Conservation (phyloP, 495 filamentous ascomycete species). For the Talaromyces stipitatus region DNA sequence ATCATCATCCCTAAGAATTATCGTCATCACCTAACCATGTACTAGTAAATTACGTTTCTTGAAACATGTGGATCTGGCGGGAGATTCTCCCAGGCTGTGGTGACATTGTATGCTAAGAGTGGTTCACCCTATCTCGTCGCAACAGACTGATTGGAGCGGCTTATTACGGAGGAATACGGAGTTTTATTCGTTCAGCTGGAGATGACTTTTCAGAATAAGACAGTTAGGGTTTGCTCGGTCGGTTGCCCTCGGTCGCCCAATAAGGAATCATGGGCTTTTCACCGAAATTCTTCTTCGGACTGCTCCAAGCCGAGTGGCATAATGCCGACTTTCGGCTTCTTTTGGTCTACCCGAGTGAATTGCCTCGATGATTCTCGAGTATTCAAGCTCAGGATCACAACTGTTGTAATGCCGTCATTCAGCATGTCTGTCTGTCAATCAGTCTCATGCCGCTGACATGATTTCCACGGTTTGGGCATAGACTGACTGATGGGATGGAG, state of each 20-base stretch:
- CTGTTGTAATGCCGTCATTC: not conserved
- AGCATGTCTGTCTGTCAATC: not conserved
- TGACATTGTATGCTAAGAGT: not conserved
- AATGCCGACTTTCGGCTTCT: not conserved
- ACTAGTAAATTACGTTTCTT: conserved; percentile 3
- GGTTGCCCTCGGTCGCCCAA: not conserved
- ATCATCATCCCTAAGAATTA: conserved; percentile 33
- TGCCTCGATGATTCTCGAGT: too few relatives aligned
- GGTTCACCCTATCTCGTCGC: not conserved
- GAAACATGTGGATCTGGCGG: conserved; percentile 8
- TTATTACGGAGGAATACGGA: not conserved
- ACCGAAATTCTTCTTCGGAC: not conserved
- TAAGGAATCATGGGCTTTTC: not conserved
- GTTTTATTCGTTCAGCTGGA: not conserved
- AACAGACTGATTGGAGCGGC: not conserved
- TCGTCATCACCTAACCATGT: conserved; percentile 23
- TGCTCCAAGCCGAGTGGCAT: not conserved
- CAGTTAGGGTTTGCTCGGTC: not conserved
- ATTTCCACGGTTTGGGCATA: too few relatives aligned
- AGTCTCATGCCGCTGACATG: too few relatives aligned
- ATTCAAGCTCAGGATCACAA: not conserved
- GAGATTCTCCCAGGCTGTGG: not conserved
- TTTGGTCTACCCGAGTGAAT: not conserved
- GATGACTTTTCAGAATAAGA: not conserved
- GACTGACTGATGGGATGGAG: too few relatives aligned